Conservation (phyloP, 2,329 filamentous ascomycete species). For the Simplicillium sp. region DNA sequence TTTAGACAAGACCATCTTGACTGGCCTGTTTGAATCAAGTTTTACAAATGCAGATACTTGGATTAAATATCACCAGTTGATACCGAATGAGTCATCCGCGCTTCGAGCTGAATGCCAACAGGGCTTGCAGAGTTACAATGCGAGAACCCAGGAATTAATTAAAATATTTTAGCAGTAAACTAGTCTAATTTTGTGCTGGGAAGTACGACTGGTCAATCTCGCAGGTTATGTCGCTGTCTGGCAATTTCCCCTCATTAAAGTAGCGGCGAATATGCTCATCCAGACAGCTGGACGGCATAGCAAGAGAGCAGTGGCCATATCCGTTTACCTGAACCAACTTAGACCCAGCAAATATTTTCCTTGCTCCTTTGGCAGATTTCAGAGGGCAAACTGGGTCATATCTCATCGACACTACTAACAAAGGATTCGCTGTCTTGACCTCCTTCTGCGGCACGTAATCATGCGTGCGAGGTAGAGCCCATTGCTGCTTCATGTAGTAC, state of each 20-base stretch:
- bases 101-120: no score
- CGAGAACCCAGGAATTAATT: no score
- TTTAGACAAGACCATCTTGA: not conserved
- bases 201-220: conserved; percentile 29
- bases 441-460: conserved; percentile 12
- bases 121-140: no score
- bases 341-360: conserved; percentile 23
- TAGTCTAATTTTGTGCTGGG: conserved; percentile 13
- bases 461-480: conserved; percentile 19
- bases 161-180: not conserved
- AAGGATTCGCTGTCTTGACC: conserved; percentile 23
- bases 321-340: conserved; percentile 29
- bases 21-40: not conserved
- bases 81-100: no score
- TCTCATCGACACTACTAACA: conserved; percentile 20
- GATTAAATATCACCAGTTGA: no score
- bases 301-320: conserved; percentile 31
- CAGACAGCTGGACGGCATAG: conserved; percentile 25
- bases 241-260: conserved; percentile 26
- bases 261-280: conserved; percentile 24
- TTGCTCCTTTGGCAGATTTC: conserved; percentile 24
- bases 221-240: conserved; percentile 22
- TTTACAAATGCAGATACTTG: not conserved
- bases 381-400: conserved; percentile 42
- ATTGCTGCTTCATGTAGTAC: conserved; percentile 18